These are phyloP conservation scores for Entoloma clypeatum DNA, from an alignment of 1,284 basidiomycete species.

Conservation along the genomic window DNA sequence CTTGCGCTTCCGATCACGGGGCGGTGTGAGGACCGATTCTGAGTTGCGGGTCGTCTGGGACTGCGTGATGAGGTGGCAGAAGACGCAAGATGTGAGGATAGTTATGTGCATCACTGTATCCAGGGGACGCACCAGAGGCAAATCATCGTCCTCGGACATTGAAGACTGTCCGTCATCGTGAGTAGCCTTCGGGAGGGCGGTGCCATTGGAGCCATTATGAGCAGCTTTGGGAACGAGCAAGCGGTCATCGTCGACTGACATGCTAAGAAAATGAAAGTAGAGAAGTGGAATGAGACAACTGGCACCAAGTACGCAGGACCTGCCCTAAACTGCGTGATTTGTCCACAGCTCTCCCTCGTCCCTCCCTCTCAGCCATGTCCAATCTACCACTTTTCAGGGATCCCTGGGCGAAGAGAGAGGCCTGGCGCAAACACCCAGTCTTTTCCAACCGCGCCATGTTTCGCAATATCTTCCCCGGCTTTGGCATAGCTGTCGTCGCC, in stretches of 20 bases:
- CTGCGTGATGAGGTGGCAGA: constrained; percentile 28
- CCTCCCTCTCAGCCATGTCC: constrained; percentile 39
- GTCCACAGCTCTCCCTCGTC: constrained; percentile 7
- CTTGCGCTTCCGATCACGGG: constrained; percentile 55
- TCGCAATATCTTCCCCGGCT: constrained; percentile 85
- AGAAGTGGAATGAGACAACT: constrained; percentile 18
- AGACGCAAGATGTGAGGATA: constrained; percentile 18
- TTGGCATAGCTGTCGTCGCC: constrained; percentile 86
- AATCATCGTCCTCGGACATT: constrained; percentile 66
- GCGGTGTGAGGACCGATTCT: constrained; percentile 41
- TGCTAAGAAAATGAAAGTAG: constrained; percentile 10
- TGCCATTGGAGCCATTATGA: constrained; percentile 44
- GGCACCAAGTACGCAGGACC: constrained; percentile 47
- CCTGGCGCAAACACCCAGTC: constrained; percentile 87
- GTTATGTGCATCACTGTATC: constrained; percentile 11
- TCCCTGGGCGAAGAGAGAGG: constrained; percentile 92
- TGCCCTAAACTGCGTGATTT: constrained; percentile 52
- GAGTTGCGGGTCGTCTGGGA: constrained; percentile 50
- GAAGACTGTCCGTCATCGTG: constrained; percentile 41
- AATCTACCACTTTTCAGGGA: constrained; percentile 78
- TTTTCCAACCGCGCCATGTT: constrained; percentile 86
- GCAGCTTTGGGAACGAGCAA: constrained; percentile 48
- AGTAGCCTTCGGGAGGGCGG: constrained; percentile 36
- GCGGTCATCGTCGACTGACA: constrained; percentile 60
- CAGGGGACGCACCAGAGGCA: constrained; percentile 57